Evolutionary conservation across 768 basidiomycete species (phyloP), one percentile per base, ranked within the genome.

Genomic region (Trametes cingulata): DNA sequence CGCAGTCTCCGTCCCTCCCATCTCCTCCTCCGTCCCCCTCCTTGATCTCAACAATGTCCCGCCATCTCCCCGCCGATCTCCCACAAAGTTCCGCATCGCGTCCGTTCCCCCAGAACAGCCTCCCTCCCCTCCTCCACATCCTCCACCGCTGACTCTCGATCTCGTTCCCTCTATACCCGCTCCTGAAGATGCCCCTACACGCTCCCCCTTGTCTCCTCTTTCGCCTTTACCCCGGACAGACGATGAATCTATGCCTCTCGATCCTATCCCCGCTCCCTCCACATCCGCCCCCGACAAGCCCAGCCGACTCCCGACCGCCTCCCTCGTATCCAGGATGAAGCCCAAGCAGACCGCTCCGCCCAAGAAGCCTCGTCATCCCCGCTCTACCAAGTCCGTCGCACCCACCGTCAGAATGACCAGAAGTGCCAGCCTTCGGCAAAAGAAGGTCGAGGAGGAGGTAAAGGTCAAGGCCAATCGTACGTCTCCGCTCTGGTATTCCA

Each of bases 41-140:
- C 49, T 65, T n/a, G 63, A 65, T 49, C 59, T 64, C 39, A 63
- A 61, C 49, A 56, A 43, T 24, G 37, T 64, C 22, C 65, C 67
- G 1, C 62, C 64, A 5, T 63, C 64, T 20, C 64, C 65, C 15
- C 61, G 61, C 22, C 53, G 58, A 12, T 63, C 62, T 25, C 64
- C 62, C n/a, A 25, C 58, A 5, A 64, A 60, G 58, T 58, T 63
- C 42, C 62, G 67, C 17, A 58, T 65, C 41, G 54, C 64, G 2
- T 65, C 67, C 22, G 61, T 67, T 2, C 67, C 67, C 6, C 63
- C 63, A 37, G 45, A 56, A 7, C 41, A 35, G 9, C 49, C 40
- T 2, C 8, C n/a, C 8, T 24, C n/a, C 27, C 52, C 52, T 17
- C 37, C 52, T 17, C 46, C 10, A 41, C 25, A 36, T 20, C 45